Evolutionary conservation across 2,329 filamentous ascomycete genomes (phyloP), one percentile per base, ranked within the genome.

Genomic region (Neonectria sp.): DNA sequence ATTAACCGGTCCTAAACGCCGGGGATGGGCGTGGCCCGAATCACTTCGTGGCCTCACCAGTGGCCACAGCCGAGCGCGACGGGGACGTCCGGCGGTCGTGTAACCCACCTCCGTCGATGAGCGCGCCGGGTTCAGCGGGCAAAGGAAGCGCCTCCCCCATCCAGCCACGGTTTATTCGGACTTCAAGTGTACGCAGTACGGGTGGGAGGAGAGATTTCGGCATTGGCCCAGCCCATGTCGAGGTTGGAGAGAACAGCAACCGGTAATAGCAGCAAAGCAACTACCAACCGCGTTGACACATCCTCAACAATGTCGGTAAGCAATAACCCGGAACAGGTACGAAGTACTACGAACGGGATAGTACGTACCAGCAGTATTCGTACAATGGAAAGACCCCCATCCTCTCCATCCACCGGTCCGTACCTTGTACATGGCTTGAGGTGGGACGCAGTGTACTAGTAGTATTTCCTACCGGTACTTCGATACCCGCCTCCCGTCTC

Each of bases 1-100:
- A 53, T 53, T 53, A 53, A 25, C 51, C 51, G 51, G 51, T n/a
- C 51, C 31, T 53, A 53, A 53, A 53, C 51, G 51, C 51, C 51
- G 51, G 51, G 51, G 31, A 17, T 24, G n/a, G 51, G 31, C 7
- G 29, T 9, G 33, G 31, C n/a, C 51, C 51, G 51, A 53, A 33
- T 53, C 51, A 53, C 31, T 33, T 35, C 51, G 37, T 35, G 31
- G 51, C 31, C 31, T 53, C 51, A 35, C 51, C 51, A 45, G 40
- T 45, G n/a, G 7, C 40, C 37, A 45, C 40, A 45, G n/a, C 51
- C 51, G 51, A 33, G 21, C 29, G 51, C 12, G n/a, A 35, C 51
- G 51, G 51, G 51, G 51, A 35, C 31, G 21, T 53, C 51, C 51
- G 51, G 31, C n/a, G 29, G 29, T 21, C 51, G 51, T 53, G 51